phyloP scores from a whole-genome alignment of 495 filamentous ascomycete species.

The Penicillium nucicola region DNA sequence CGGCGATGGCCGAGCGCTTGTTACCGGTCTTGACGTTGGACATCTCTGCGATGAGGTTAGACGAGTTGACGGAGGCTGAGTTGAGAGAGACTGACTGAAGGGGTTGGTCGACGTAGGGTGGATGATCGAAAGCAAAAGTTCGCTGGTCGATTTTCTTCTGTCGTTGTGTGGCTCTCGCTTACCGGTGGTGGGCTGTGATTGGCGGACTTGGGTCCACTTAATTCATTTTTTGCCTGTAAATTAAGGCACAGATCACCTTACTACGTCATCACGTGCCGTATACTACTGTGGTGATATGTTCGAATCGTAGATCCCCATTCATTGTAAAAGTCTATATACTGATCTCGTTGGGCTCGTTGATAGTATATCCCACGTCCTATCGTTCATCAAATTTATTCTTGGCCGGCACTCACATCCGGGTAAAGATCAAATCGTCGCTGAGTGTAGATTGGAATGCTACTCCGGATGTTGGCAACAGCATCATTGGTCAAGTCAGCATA shows the following conservation, averaged over 20 bases:
- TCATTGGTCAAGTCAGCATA: slow-evolving; percentile 69
- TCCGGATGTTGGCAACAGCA: slow-evolving; percentile 72
- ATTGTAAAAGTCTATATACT: background rate
- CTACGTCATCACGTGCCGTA: no score
- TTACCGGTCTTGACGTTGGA: slow-evolving; percentile 66
- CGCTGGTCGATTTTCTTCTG: slow-evolving; percentile 31
- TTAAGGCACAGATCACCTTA: background rate
- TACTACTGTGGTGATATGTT: no score
- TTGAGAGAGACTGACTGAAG: slow-evolving; percentile 35
- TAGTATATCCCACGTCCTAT: background rate
- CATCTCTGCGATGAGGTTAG: slow-evolving; percentile 58
- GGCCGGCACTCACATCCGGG: slow-evolving; percentile 68
- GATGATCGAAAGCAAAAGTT: slow-evolving; percentile 29
- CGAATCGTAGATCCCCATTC: no score
- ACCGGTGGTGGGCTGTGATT: slow-evolving; percentile 25
- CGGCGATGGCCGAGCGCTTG: slow-evolving; percentile 90
- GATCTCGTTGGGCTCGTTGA: background rate
- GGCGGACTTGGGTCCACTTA: slow-evolving; percentile 1
- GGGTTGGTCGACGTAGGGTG: slow-evolving; percentile 45
- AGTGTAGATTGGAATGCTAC: slow-evolving; percentile 75
- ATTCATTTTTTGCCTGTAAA: background rate
- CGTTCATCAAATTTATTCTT: slow-evolving; percentile 12
- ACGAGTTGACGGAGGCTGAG: background rate
- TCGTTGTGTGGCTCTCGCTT: slow-evolving; percentile 44
- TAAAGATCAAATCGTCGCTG: slow-evolving; percentile 97